Percentiles rank a stretch among this genome's conserved stretches.
phyloP scores from a whole-genome alignment of 345 rosid genomes.

The Eucalyptus microcorys region DNA sequence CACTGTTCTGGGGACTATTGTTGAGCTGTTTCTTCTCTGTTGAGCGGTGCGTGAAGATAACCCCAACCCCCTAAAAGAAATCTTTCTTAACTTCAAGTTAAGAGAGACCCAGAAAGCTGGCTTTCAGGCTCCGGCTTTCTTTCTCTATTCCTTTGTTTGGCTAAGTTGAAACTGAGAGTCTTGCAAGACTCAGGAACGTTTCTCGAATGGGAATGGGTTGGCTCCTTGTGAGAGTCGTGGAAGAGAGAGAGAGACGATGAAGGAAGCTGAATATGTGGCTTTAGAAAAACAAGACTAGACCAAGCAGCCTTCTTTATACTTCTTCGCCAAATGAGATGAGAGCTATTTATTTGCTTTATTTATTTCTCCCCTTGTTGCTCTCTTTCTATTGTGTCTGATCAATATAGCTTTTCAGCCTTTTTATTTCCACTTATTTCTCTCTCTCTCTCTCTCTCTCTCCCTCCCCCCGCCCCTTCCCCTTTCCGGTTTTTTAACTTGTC shows the following conservation, averaged over 20 bases:
- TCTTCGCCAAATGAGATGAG: not conserved
- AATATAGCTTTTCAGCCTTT: constrained; percentile 9
- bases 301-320: constrained; percentile 30
- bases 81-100: not conserved
- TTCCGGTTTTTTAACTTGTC: not conserved
- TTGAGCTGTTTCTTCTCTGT: not conserved
- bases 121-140: not conserved
- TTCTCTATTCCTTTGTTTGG: not conserved
- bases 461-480: no score
- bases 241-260: not conserved
- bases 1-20: not conserved
- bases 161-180: not conserved
- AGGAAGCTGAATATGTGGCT: constrained; percentile 4
- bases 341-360: not conserved
- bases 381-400: not conserved
- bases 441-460: not conserved
- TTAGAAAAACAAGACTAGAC: constrained; percentile 16
- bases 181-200: not conserved
- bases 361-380: constrained; percentile 13
- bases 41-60: not conserved
- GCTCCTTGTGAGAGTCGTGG: not conserved
- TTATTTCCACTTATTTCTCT: not conserved
- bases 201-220: not conserved
- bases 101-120: not conserved
- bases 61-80: not conserved